Evolutionary conservation across 2,329 filamentous ascomycete genomes (phyloP).

Genomic region (Diaporthe citrichinensis): DNA sequence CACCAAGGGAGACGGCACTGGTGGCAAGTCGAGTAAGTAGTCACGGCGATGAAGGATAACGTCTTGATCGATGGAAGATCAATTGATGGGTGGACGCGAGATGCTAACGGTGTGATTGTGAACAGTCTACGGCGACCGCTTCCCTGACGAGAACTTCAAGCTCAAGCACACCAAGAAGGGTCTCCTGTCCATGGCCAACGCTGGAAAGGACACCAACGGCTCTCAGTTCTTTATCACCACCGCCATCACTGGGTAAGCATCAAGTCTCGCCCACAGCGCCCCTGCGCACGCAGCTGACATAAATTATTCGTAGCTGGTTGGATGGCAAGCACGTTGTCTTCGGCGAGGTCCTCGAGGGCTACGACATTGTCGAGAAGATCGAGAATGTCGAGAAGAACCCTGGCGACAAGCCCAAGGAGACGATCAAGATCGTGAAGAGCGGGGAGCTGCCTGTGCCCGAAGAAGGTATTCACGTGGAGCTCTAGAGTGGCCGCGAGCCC

Average conservation of each 20-base stretch:
- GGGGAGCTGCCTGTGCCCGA: conserved; percentile 85
- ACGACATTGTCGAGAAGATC: conserved; percentile 84
- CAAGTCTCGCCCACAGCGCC: not conserved
- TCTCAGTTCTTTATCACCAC: conserved; percentile 95
- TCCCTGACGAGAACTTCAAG: conserved; percentile 95
- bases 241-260: conserved; percentile 78
- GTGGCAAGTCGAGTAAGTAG: conserved; percentile 84
- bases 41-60: no score
- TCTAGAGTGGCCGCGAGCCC: conserved; percentile 69
- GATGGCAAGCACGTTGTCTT: conserved; percentile 90
- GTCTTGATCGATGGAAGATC: not conserved
- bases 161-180: conserved; percentile 91
- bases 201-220: conserved; percentile 88
- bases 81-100: not conserved
- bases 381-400: conserved; percentile 76
- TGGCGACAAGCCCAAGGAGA: conserved; percentile 77
- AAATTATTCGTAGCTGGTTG: conserved; percentile 72
- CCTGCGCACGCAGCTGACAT: conserved; percentile 33
- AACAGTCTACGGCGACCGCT: conserved; percentile 85
- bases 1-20: conserved; percentile 85
- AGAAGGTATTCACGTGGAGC: conserved; percentile 95
- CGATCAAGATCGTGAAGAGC: conserved; percentile 85
- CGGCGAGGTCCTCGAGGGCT: conserved; percentile 89
- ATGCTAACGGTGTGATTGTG: not conserved
- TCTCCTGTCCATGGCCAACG: conserved; percentile 87